Evolutionary conservation across 2,329 filamentous ascomycete species (phyloP).

Genomic region (Venturia asperata): DNA sequence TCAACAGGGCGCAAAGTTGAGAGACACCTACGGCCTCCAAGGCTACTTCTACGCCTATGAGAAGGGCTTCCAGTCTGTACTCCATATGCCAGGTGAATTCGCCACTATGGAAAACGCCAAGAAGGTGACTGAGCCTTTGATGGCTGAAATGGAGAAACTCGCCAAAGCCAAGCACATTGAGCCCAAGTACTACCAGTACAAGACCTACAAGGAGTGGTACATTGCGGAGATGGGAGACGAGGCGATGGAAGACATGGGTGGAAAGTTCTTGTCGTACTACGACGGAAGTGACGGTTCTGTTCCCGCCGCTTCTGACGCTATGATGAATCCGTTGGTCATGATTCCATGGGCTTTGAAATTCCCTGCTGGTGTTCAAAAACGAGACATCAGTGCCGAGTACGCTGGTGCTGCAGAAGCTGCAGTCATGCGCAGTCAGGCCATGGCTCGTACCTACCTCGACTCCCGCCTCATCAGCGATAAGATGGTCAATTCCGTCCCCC

Average conservation of each 20-base stretch:
- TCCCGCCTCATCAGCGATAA: slow-evolving; percentile 18
- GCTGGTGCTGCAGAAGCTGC: neutral
- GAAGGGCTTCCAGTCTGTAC: slow-evolving; percentile 17
- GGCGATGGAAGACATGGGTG: slow-evolving; percentile 18
- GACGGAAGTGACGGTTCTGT: slow-evolving; percentile 17
- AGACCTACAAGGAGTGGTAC: slow-evolving; percentile 20
- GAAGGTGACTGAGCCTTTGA: slow-evolving; percentile 10
- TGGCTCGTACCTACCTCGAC: slow-evolving; percentile 20
- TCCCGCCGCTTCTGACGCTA: slow-evolving; percentile 12
- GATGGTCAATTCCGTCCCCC: slow-evolving; percentile 16
- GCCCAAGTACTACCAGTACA: slow-evolving; percentile 17
- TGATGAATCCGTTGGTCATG: slow-evolving; percentile 19
- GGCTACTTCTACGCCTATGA: slow-evolving; percentile 19
- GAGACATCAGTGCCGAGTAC: slow-evolving; percentile 1
- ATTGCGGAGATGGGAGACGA: slow-evolving; percentile 18
- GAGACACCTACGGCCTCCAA: slow-evolving; percentile 16
- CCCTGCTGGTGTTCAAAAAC: neutral
- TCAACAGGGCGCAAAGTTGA: slow-evolving; percentile 16
- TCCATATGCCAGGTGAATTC: slow-evolving; percentile 17
- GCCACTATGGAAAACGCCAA: slow-evolving; percentile 17
- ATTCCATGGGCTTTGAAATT: slow-evolving; percentile 17
- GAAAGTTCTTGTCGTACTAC: slow-evolving; percentile 18
- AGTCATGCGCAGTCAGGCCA: slow-evolving; percentile 11
- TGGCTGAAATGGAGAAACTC: slow-evolving; percentile 18
- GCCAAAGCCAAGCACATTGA: slow-evolving; percentile 11